Percentiles rank a stretch among this genome's conserved stretches.
These are phyloP conservation scores for Rhizophlyctis rosea DNA, from an alignment of 192 early-diverging fungal species.

Conservation along the genomic window DNA sequence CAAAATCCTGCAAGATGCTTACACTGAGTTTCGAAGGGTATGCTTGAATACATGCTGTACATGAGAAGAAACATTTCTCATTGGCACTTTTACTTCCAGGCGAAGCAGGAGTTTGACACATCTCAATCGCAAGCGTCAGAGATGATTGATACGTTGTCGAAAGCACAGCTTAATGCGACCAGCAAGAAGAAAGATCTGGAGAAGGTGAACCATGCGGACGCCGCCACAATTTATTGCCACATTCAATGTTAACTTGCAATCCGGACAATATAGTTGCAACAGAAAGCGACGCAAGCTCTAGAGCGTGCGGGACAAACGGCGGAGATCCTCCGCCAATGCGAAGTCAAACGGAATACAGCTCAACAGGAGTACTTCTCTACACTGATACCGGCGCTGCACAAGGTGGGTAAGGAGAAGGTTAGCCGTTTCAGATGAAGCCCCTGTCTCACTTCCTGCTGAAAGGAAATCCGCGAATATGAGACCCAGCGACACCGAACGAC, in stretches of 20 bases:
- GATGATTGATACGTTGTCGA: slow-evolving; percentile 16
- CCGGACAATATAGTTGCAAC: slow-evolving; percentile 26
- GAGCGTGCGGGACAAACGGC: slow-evolving; percentile 35
- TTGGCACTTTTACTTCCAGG: too few relatives aligned
- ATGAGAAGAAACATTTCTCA: too few relatives aligned
- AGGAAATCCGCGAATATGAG: slow-evolving; percentile 3
- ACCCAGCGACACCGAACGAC: slow-evolving; percentile 9
- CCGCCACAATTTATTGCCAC: not conserved
- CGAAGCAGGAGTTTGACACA: slow-evolving; percentile 33
- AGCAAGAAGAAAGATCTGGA: slow-evolving; percentile 37
- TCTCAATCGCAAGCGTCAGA: slow-evolving; percentile 24
- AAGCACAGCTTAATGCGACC: slow-evolving; percentile 19
- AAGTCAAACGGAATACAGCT: slow-evolving; percentile 30
- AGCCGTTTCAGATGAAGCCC: too few relatives aligned
- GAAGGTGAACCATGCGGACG: slow-evolving; percentile 23
- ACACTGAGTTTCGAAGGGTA: slow-evolving; percentile 31
- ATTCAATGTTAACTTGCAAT: not conserved
- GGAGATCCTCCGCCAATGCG: slow-evolving; percentile 33
- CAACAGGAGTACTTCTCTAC: slow-evolving; percentile 38
- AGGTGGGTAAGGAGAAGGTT: too few relatives aligned
- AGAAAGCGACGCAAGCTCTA: slow-evolving; percentile 20
- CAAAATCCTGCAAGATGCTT: slow-evolving; percentile 36
- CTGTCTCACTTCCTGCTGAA: not conserved
- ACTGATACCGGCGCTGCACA: slow-evolving; percentile 32
- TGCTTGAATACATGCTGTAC: too few relatives aligned